Evolutionary conservation across 1,284 basidiomycete species (phyloP).

Genomic region (Ganoderma meredithae): DNA sequence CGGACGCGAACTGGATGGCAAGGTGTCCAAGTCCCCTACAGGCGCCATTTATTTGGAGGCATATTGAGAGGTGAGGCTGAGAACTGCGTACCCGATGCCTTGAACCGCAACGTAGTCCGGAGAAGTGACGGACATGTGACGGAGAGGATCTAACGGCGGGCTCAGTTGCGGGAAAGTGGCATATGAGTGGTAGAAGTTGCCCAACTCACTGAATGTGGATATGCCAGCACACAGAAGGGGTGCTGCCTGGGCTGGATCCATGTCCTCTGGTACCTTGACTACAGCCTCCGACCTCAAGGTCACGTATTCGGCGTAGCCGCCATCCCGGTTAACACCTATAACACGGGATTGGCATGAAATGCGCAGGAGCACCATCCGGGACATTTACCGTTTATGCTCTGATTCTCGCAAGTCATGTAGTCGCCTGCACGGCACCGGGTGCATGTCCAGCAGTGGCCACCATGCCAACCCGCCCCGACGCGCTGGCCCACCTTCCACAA

Average conservation of each 20-base stretch:
- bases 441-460: conserved; percentile 38
- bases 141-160: conserved; percentile 31
- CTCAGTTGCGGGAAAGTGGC: neutral
- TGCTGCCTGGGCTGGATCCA: conserved; percentile 78
- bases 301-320: conserved; percentile 35
- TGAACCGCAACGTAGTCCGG: conserved; percentile 41
- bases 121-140: conserved; percentile 37
- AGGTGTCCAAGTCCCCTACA: conserved; percentile 43
- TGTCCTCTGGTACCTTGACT: conserved; percentile 74
- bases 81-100: conserved; percentile 41
- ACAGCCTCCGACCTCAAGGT: conserved; percentile 49
- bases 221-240: conserved; percentile 80
- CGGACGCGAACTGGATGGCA: conserved; percentile 40
- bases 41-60: neutral
- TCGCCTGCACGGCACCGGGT: conserved; percentile 34
- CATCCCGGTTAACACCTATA: conserved; percentile 26
- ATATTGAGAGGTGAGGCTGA: neutral
- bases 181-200: neutral
- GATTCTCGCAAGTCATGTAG: conserved; percentile 34
- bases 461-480: conserved; percentile 41
- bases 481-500: conserved; percentile 38
- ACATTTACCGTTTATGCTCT: conserved; percentile 41
- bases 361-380: conserved; percentile 36
- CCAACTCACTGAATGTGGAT: conserved; percentile 36
- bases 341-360: conserved; percentile 16